Conservation (phyloP, 1,139 yeast genomes). For the Magnusiomyces suaveolens region DNA sequence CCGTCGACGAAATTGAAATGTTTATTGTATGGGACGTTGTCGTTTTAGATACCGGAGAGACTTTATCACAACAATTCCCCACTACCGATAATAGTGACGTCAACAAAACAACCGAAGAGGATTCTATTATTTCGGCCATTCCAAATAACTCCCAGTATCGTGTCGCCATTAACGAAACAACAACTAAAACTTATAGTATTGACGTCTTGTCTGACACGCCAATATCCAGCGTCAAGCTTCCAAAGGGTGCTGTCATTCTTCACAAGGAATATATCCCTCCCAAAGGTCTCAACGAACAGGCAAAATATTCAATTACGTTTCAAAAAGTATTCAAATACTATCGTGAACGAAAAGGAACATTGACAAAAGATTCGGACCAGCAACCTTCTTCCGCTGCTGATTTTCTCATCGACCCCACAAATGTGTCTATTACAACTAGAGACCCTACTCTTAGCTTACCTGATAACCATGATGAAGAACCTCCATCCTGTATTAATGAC, state of each 20-base stretch:
- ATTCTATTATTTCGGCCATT: slow-evolving; percentile 20
- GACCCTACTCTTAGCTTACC: not conserved
- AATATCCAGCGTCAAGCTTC: slow-evolving; percentile 17
- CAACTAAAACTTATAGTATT: slow-evolving; percentile 20
- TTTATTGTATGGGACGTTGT: slow-evolving; percentile 30
- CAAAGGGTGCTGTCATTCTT: slow-evolving; percentile 21
- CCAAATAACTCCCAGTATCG: slow-evolving; percentile 24
- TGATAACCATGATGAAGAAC: slow-evolving; percentile 11
- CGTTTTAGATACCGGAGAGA: slow-evolving; percentile 29
- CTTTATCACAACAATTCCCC: slow-evolving; percentile 25
- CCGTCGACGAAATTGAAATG: slow-evolving; percentile 22
- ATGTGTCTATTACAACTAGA: slow-evolving; percentile 1
- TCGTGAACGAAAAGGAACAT: slow-evolving; percentile 20
- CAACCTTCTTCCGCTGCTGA: slow-evolving; percentile 3
- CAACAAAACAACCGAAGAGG: slow-evolving; percentile 20
- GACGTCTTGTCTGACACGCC: slow-evolving; percentile 18
- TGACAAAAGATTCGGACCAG: slow-evolving; percentile 2
- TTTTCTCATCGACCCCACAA: slow-evolving; percentile 1
- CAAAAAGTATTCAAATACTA: slow-evolving; percentile 18
- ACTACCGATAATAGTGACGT: slow-evolving; percentile 7
- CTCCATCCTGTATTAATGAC: slow-evolving; percentile 6
- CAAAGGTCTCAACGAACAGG: slow-evolving; percentile 12
- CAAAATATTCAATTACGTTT: slow-evolving; percentile 19
- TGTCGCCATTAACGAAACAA: slow-evolving; percentile 22
- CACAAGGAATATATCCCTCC: slow-evolving; percentile 17